Base-by-base conservation (phyloP, 768 basidiomycete species). In the Rubroboletus satanas region DNA sequence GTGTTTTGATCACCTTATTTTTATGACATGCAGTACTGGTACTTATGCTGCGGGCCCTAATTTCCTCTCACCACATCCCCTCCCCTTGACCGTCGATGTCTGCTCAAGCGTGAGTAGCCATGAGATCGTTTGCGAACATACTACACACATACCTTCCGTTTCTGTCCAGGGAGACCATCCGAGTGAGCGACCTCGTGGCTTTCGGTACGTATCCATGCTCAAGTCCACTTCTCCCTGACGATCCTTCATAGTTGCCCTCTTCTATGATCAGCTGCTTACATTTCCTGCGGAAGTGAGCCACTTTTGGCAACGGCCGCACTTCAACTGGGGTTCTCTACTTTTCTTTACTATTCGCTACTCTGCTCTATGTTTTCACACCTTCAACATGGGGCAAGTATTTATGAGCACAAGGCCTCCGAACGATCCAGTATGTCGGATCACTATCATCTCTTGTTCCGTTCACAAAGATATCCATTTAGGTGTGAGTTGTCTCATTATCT, bases 211-310 rank as follows among this genome's bases (percentile, higher is more conserved):
- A 44, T 17, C 18, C 28, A 14, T 26, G 15, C 21, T 12, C 26
- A 15, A 39, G n/a, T 2, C 9, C 5, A 4, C 18, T 18, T 29
- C 41, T 29, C 3, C n/a, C 26, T 45, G 33, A 50, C 53, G 5
- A 23, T 10, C 12, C 12, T 15, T 35, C n/a, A 7, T 18, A 71
- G 73, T 43, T n/a, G 46, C 74, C 8, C 57, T 75, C 21, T 61
- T 74, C 15, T 77, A 78, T 46, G 82, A 83, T 46, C 79, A 78
- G 55, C 36, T 71, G 38, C 64, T 81, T 37, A 83, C 82, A 0
- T 57, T 83, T 5, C 45, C 57, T 1, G 49, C 55, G 29, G 82
- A 83, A 55, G 67, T 78, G 7, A 70, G 74, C 21, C 64, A 71
- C 14, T 77, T 76, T 64, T 83, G 82, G 81, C 57, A 45, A 9